These are phyloP conservation scores for Phytophthora pisi DNA, from an alignment of 352 stramenopile species.

Conservation along the genomic window DNA sequence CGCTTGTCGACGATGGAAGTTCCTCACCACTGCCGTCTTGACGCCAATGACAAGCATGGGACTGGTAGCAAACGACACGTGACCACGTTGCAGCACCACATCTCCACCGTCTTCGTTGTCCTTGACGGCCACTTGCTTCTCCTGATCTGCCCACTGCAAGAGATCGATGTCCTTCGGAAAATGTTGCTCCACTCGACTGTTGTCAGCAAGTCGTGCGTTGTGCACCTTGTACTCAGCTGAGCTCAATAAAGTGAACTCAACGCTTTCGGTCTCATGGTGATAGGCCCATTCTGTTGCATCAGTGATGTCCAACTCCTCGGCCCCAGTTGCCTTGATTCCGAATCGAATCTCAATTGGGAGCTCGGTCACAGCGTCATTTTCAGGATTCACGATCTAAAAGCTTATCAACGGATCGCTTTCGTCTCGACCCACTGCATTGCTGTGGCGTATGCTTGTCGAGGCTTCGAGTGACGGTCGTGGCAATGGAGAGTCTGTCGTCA, in stretches of 20 bases:
- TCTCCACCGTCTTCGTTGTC: slow-evolving; percentile 6
- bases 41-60: slow-evolving; percentile 48
- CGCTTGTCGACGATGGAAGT: slow-evolving; percentile 34
- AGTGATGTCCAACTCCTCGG: slow-evolving; percentile 18
- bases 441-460: background rate
- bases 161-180: slow-evolving; percentile 25
- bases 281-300: background rate
- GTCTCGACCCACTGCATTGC: background rate
- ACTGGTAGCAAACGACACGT: background rate
- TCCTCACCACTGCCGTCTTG: slow-evolving; percentile 48
- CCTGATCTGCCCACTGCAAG: slow-evolving; percentile 23
- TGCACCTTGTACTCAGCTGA: slow-evolving; percentile 3
- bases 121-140: background rate
- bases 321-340: background rate
- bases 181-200: slow-evolving; percentile 20
- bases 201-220: slow-evolving; percentile 7
- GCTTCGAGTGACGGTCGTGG: background rate
- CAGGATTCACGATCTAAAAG: slow-evolving; percentile 16
- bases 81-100: slow-evolving; percentile 1
- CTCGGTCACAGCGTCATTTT: slow-evolving; percentile 13
- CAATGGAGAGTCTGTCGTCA: background rate
- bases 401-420: slow-evolving; percentile 13
- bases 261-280: background rate
- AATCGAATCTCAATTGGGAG: slow-evolving; percentile 20
- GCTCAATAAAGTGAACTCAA: slow-evolving; percentile 24